Evolutionary conservation across 2,329 filamentous ascomycete species (phyloP).

Genomic region (Pezicula carpinea): DNA sequence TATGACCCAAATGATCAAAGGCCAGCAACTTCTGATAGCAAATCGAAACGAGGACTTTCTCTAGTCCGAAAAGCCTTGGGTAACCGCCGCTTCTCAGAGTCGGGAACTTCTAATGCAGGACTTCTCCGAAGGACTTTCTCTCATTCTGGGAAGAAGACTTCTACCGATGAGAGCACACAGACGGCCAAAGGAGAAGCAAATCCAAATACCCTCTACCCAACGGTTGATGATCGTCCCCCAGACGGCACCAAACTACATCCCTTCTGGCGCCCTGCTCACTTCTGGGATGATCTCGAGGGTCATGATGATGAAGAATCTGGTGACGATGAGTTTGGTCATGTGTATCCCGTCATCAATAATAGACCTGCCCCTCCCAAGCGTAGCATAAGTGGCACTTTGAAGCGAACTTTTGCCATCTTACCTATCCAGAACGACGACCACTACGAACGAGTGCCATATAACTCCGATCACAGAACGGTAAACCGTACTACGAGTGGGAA

Average conservation of each 20-base stretch:
- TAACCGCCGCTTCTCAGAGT: slow-evolving; percentile 43
- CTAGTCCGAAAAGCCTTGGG: slow-evolving; percentile 50
- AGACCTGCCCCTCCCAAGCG: slow-evolving; percentile 40
- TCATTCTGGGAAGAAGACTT: slow-evolving; percentile 15
- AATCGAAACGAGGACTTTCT: slow-evolving; percentile 43
- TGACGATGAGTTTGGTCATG: slow-evolving; percentile 16
- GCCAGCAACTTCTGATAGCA: slow-evolving; percentile 31
- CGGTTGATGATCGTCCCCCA: slow-evolving; percentile 39
- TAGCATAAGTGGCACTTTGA: slow-evolving; percentile 39
- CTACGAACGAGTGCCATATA: slow-evolving; percentile 32
- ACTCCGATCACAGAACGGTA: slow-evolving; percentile 52
- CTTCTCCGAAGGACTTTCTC: slow-evolving; percentile 43
- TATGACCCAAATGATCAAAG: slow-evolving; percentile 45
- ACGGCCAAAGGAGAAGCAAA: slow-evolving; percentile 20
- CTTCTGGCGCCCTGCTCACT: slow-evolving; percentile 54
- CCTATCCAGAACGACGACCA: slow-evolving; percentile 41
- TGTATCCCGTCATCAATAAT: slow-evolving; percentile 45
- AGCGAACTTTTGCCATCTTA: slow-evolving; percentile 56
- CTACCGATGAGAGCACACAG: slow-evolving; percentile 18
- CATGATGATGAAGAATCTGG: slow-evolving; percentile 29
- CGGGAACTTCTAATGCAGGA: slow-evolving; percentile 44
- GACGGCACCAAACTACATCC: slow-evolving; percentile 55
- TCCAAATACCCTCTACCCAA: slow-evolving; percentile 33
- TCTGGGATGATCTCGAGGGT: slow-evolving; percentile 34
- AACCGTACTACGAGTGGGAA: slow-evolving; percentile 55